Base-by-base conservation (phyloP, 2,329 filamentous ascomycete genomes). In the Fusarium buxicola region DNA sequence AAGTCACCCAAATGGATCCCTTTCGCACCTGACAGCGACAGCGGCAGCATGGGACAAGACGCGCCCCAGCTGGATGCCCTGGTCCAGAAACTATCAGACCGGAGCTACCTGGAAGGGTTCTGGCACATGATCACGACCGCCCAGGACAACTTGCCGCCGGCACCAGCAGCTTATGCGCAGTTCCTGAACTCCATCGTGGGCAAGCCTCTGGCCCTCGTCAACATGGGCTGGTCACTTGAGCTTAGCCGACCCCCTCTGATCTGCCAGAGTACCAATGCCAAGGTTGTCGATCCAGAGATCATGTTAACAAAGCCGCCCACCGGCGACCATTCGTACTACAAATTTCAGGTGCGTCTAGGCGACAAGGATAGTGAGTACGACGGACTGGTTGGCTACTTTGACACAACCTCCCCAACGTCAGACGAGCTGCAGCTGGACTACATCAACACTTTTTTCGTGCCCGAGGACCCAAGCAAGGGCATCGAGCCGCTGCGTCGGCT, bases 361-460 rank as follows among this genome's bases (percentile, higher is more conserved):
- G 74, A 80, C 49, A 28, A 38, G 3, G 58, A 73, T 1, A 60
- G 73, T 2, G 46, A 39, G 1, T 76, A 72, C 43, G 79, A 80
- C 56, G 78, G 78, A 0, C 63, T 81, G 0, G 72, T 80, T 0
- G 76, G 76, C 0, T 80, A 78, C 57, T 81, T 79, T 39, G 54
- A 73, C n/a, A n/a, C n/a, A n/a, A n/a, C n/a, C n/a, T n/a, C n/a
- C n/a, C n/a, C n/a, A n/a, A n/a, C n/a, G n/a, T n/a, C n/a, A n/a
- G n/a, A n/a, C n/a, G n/a, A n/a, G n/a, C n/a, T n/a, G n/a, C n/a
- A n/a, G n/a, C n/a, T 75, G 4, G 58, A 71, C 21, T 55, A 74
- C 6, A 38, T 76, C 12, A 70, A 72, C 38, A 75, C 73, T 0
- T 72, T 65, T 59, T 73, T 73, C 31, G 47, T 40, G 2, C 52